Base-by-base conservation (phyloP, 192 early-diverging fungal genomes). In the Chytriomyces sp. region DNA sequence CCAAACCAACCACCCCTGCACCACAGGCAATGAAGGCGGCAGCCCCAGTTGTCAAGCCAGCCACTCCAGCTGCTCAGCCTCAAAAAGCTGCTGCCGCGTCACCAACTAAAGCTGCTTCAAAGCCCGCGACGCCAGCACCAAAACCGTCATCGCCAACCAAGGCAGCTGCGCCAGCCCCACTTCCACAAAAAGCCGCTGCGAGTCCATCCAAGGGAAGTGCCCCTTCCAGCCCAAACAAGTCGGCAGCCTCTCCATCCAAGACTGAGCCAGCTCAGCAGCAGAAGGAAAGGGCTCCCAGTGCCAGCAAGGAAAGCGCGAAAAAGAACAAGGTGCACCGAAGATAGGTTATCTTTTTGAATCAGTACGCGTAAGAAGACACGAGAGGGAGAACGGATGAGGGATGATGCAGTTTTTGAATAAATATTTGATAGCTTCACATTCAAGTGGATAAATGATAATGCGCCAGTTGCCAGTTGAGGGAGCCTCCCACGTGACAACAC, bases 251-350 rank as follows among this genome's bases (percentile, higher is more conserved):
- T 4, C 50, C n/a, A 45, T 45, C 24, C 18, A 73, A 73, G 13
- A 46, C 73, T 65, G 23, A 61, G 50, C 43, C 67, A 16, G 67
- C 1, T 28, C 67, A 28, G 46, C 9, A 68, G 18, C 8, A 68
- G 46, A 48, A 43, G 16, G 43, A n/a, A 13, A 48, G 67, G 16
- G 16, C 67, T 44, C 18, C 67, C n/a, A 68, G 67, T 45, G n/a
- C 67, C 16, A 48, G 67, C 23, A 47, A 49, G 5, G 59, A 35
- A 60, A 5, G 45, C 60, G 7, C 11, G 26, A 16, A 62, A 44
- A 61, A 59, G 11, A 72, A 72, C 71, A 72, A 72, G 69, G 35
- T 26, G 23, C 69, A 70, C 10, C 49, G 53, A 70, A 70, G 44
- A 44, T 70, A 6, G 3, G 53, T 57, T 35, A 2, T 35, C 28